A percentile compares a stretch with the other conserved stretches of the same genome.
phyloP scores from a whole-genome alignment of 352 stramenopile species.

The Phytopythium vexans region DNA sequence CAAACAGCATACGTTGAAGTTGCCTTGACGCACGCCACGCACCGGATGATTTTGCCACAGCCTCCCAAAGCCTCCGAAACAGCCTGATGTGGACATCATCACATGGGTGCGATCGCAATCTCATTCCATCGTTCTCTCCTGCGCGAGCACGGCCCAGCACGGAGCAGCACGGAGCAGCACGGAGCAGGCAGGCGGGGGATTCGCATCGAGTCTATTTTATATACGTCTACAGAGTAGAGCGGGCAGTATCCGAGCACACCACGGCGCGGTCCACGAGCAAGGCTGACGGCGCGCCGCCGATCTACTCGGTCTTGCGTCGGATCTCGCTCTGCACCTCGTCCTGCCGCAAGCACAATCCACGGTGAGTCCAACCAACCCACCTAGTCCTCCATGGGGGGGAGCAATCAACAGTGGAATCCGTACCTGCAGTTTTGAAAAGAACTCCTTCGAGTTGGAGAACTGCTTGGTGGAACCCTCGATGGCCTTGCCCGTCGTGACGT shows the following conservation, averaged over 20 bases:
- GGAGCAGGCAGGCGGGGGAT: no score
- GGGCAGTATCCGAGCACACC: background rate
- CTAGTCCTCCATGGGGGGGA: constrained; percentile 8
- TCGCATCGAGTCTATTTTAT: constrained; percentile 35
- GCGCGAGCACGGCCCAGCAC: no score
- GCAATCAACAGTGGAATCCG: constrained; percentile 8
- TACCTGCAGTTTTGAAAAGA: constrained; percentile 78
- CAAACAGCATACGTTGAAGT: constrained; percentile 4
- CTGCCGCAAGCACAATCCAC: constrained; percentile 12
- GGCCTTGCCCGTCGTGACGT: constrained; percentile 79
- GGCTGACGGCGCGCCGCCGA: no score
- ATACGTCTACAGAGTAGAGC: background rate
- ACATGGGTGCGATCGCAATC: background rate
- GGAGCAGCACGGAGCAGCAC: no score
- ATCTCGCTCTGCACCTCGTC: constrained; percentile 48
- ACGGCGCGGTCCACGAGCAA: no score
- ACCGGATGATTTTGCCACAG: no score
- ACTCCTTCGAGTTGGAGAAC: constrained; percentile 88
- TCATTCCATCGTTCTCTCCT: no score
- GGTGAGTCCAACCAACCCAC: constrained; percentile 5
- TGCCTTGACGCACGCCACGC: no score
- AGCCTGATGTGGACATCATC: background rate
- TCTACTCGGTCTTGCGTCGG: constrained; percentile 19
- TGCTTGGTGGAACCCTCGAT: constrained; percentile 81
- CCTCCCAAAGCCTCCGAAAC: background rate